Evolutionary conservation across 1,284 basidiomycete genomes (phyloP), one percentile per base, ranked within the genome.

Genomic region (Cryptococcus neoformans): DNA sequence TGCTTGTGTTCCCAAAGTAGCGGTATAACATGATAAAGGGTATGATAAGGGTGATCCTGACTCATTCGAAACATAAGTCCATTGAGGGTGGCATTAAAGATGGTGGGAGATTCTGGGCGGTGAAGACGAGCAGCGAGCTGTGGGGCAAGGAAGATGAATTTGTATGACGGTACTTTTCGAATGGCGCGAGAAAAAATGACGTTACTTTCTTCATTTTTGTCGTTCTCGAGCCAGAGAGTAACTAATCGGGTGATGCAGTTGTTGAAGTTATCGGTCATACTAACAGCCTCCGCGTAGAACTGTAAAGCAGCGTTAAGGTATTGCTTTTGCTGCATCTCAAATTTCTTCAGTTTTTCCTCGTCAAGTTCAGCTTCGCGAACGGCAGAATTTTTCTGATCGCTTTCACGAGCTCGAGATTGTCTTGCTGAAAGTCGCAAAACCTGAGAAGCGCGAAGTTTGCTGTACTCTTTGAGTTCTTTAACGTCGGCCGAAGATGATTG

Each of bases 31-130:
- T 95, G 91, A 74, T 94, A 96, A 6, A 97, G 78, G 62, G 86
- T 88, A 70, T 99, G 96, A 78, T 92, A 98, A 0, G 95, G 94
- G 72, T 99, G 96, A 54, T 98, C 91, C 51, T 78, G 76, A 66
- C 88, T 89, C 82, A 99, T 88, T 9, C 88, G 84, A 1, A 84
- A 58, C 16, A 98, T 80, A 16, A 96, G 78, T 0, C 66, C 73
- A 56, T 86, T 84, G 7, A 98, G 80, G 55, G 81, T 83, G 11
- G 77, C 67, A 68, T 93, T 90, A 63, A 86, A 86, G 4, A 66
- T 59, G 1, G 80, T 68, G 7, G 76, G 37, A 6, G 68, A 67
- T 16, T 73, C 62, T 60, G 75, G 83, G n/a, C 63, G 63, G 37
- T 85, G 84, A 17, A 98, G 81, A 4, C 94, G 85, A 17, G 95